Base-by-base conservation (phyloP, 495 filamentous ascomycete species). In the Annulohypoxylon stygium region DNA sequence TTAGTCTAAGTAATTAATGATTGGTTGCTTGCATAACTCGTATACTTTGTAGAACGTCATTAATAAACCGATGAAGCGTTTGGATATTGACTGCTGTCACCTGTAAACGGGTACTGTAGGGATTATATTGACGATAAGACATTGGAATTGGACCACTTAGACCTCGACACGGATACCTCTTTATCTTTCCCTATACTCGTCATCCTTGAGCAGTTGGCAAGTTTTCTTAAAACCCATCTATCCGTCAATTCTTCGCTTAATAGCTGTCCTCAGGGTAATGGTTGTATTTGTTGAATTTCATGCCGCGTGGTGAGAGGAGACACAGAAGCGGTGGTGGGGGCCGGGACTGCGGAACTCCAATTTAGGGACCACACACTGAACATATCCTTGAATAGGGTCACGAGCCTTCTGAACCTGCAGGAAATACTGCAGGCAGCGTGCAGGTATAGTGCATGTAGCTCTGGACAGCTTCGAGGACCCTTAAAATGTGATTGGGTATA, bases 351-450 rank as follows among this genome's bases (percentile, higher is more conserved):
- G 50, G 50, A 54, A 54, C 51, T 65, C 53, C 67, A 23, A 51
- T 59, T 70, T 43, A 45, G 41, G 67, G 53, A n/a, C 23, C 23
- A 16, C 43, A 20, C 43, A 20, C 43, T 39, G 34, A 57, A 57
- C 16, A 7, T 26, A 16, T 33, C n/a, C 20, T 61, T 55, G 47
- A 53, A 59, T 45, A 65, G 37, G 65, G 61, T 73, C 71, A 69
- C 71, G 61, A 45, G 71, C 43, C 66, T 58, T 34, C 30, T 41
- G 57, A 64, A 65, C 61, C 65, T 74, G 66, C 62, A 69, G 48
- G 18, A 62, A 39, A 39, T 20, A 37, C 6, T 23, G n/a, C 16
- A 37, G 25, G 9, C 10, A 51, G 10, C 2, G 11, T 51, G 23
- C 48, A 51, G 5, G 18, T 34, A 55, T 30, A 30, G 33, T 69